These are phyloP conservation scores for Yarrowia sp. DNA, from an alignment of 805 yeast species.

Conservation along the genomic window DNA sequence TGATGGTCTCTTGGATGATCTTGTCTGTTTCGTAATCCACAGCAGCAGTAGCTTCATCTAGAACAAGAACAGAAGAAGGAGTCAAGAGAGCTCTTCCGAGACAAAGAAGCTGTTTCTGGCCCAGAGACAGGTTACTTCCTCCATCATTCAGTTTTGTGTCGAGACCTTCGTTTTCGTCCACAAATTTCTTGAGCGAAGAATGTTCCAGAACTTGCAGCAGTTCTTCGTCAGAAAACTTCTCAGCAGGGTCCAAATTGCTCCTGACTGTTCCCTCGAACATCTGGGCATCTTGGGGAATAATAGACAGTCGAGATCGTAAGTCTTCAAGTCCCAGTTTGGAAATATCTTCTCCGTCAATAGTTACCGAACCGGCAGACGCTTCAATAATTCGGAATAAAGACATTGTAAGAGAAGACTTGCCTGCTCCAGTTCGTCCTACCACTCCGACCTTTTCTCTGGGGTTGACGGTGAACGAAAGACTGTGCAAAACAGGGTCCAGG, in stretches of 20 bases:
- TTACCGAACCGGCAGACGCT: slow-evolving; percentile 49
- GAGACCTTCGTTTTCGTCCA: slow-evolving; percentile 46
- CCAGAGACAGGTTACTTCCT: slow-evolving; percentile 62
- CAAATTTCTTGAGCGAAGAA: slow-evolving; percentile 50
- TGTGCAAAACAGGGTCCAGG: slow-evolving; percentile 66
- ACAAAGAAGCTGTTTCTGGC: slow-evolving; percentile 77
- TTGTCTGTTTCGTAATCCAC: slow-evolving; percentile 65
- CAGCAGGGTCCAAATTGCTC: slow-evolving; percentile 61
- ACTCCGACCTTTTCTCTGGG: slow-evolving; percentile 81
- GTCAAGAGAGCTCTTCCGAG: slow-evolving; percentile 67
- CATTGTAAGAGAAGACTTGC: slow-evolving; percentile 79
- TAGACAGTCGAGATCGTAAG: slow-evolving; percentile 54
- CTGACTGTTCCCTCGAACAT: slow-evolving; percentile 60
- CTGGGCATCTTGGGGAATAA: slow-evolving; percentile 70
- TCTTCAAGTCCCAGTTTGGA: slow-evolving; percentile 51
- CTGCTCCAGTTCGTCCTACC: slow-evolving; percentile 87
- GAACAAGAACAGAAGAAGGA: slow-evolving; percentile 60
- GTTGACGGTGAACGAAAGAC: slow-evolving; percentile 58
- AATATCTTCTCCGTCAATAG: slow-evolving; percentile 55
- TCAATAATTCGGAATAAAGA: slow-evolving; percentile 62
- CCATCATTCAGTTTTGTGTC: slow-evolving; percentile 45
- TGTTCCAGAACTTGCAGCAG: slow-evolving; percentile 57
- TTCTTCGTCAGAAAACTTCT: slow-evolving; percentile 45
- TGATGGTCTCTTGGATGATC: slow-evolving; percentile 57
- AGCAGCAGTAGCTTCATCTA: slow-evolving; percentile 80